These are phyloP conservation scores for Nothophoma quercina DNA, from an alignment of 2,329 filamentous ascomycete genomes.

Conservation along the genomic window DNA sequence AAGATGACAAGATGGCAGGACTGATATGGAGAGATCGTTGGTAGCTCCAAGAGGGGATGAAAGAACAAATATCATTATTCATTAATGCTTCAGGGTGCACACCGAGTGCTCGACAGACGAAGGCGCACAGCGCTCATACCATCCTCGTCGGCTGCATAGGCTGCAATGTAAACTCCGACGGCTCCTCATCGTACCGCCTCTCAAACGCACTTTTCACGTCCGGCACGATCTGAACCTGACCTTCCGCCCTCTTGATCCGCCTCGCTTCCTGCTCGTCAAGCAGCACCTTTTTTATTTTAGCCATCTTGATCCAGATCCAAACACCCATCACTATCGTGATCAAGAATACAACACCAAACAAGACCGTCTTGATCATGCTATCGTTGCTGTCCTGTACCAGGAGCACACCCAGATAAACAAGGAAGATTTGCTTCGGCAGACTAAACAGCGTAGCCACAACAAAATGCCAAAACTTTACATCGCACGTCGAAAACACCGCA, in stretches of 20 bases:
- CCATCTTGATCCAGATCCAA: conserved; percentile 47
- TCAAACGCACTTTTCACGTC: conserved; percentile 29
- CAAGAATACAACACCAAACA: conserved; percentile 41
- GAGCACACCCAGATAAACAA: conserved; percentile 46
- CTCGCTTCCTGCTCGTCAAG: conserved; percentile 44
- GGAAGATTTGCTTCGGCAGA: conserved; percentile 47
- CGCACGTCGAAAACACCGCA: conserved; percentile 47
- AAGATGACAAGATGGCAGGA: conserved; percentile 1
- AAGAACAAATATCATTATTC: conserved; percentile 1
- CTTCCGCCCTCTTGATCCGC: conserved; percentile 26
- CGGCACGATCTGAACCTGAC: conserved; percentile 21
- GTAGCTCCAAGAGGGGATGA: neutral
- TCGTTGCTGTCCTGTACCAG: conserved; percentile 39
- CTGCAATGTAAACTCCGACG: conserved; percentile 26
- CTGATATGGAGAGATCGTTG: conserved; percentile 11
- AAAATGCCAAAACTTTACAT: conserved; percentile 48
- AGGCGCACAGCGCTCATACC: conserved; percentile 21
- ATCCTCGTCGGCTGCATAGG: conserved; percentile 33
- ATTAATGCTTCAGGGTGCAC: too few species aligned
- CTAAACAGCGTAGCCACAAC: conserved; percentile 44
- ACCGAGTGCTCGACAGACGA: too few species aligned
- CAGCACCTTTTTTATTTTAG: conserved; percentile 40
- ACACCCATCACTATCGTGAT: conserved; percentile 41
- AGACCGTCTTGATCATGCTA: conserved; percentile 35
- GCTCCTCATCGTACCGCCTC: conserved; percentile 28